Evolutionary conservation across 164 flowering plant genomes (phyloP).

Genomic region (Tetracentron sinense): DNA sequence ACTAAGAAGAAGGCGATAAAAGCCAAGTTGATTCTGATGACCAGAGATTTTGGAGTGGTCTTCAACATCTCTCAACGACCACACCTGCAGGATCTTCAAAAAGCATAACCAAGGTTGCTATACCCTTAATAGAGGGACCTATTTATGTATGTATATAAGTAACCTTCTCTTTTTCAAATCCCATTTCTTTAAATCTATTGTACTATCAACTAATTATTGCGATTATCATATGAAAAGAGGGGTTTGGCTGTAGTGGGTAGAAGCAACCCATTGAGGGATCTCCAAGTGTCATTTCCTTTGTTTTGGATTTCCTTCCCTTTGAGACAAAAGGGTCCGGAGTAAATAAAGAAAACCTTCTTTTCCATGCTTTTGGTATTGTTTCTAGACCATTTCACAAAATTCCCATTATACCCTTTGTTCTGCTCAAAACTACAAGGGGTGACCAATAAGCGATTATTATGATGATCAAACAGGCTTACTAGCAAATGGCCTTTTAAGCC

Average conservation of each 20-base stretch:
- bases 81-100: too few relatives aligned
- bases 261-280: constrained; percentile 22
- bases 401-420: neutral
- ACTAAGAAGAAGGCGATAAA: constrained; percentile 59
- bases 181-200: neutral
- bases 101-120: neutral
- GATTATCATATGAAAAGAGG: too few relatives aligned
- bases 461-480: too few relatives aligned
- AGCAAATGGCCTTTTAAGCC: too few relatives aligned
- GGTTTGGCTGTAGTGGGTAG: constrained; percentile 24
- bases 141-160: neutral
- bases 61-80: constrained; percentile 23
- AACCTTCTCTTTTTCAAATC: neutral
- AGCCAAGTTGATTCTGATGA: constrained; percentile 60
- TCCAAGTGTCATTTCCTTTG: constrained; percentile 37
- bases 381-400: neutral
- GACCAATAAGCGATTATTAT: too few relatives aligned
- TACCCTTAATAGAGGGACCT: constrained; percentile 3
- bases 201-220: too few relatives aligned
- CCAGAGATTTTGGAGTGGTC: constrained; percentile 54
- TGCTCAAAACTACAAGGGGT: neutral
- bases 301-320: constrained; percentile 20
- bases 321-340: constrained; percentile 20
- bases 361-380: neutral
- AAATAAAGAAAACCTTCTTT: constrained; percentile 10